phyloP scores from a whole-genome alignment of 495 filamentous ascomycete genomes.

The Penicillium fimorum region DNA sequence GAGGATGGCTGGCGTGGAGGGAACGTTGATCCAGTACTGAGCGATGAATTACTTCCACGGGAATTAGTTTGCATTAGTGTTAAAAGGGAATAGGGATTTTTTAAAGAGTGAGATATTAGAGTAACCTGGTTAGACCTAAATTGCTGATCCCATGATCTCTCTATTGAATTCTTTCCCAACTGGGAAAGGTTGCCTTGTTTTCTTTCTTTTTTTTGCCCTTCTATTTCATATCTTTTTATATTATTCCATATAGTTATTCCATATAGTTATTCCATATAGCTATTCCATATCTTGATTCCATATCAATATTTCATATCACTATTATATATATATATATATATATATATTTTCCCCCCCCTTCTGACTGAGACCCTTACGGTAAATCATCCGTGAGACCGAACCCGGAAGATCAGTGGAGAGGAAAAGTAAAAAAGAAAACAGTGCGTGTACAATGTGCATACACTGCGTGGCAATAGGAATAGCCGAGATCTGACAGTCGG shows the following conservation, averaged over 20 bases:
- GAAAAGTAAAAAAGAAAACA: conserved; percentile 10
- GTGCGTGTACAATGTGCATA: no score
- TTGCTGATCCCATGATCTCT: conserved; percentile 9
- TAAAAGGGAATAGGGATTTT: neutral
- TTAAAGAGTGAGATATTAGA: neutral
- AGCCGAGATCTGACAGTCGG: conserved; percentile 26
- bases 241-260: no score
- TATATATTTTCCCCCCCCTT: neutral
- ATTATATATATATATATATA: neutral
- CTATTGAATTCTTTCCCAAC: conserved; percentile 1
- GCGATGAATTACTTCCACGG: neutral
- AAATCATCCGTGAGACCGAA: conserved; percentile 23
- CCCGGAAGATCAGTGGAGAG: conserved; percentile 42
- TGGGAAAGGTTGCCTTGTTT: conserved; percentile 5
- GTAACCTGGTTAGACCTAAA: neutral
- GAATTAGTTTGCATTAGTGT: neutral
- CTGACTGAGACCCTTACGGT: conserved; percentile 13
- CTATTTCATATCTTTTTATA: neutral
- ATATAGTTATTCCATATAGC: neutral
- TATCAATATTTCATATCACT: neutral
- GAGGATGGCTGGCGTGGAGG: conserved; percentile 20
- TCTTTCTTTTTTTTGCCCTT: neutral
- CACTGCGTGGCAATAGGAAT: conserved; percentile 25
- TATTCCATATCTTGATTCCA: neutral
- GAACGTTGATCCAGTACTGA: neutral